These are phyloP conservation scores for Bruguiera parviflora DNA, from an alignment of 345 rosid species.

Conservation along the genomic window DNA sequence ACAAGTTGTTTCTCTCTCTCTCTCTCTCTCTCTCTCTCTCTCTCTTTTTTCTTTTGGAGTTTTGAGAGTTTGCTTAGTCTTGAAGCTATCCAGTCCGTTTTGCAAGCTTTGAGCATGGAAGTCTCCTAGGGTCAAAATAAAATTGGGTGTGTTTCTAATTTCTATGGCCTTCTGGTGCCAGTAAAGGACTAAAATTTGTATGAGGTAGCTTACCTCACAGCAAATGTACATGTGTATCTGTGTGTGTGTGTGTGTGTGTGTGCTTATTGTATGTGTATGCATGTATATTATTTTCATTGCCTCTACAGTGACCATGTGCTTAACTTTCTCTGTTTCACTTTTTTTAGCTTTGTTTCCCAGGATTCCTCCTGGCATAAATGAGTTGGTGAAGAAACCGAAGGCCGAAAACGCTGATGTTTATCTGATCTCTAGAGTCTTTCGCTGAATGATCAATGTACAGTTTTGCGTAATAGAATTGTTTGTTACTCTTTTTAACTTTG, in stretches of 20 bases:
- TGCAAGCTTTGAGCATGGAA: background rate
- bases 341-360: slow-evolving; percentile 26
- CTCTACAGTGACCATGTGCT: background rate
- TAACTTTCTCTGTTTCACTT: background rate
- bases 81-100: background rate
- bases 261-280: too few relatives aligned
- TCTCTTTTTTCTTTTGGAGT: background rate
- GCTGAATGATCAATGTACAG: slow-evolving; percentile 90
- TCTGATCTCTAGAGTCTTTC: slow-evolving; percentile 90
- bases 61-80: background rate
- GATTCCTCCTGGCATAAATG: slow-evolving; percentile 76
- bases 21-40: too few relatives aligned
- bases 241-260: too few relatives aligned
- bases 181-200: background rate
- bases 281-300: background rate
- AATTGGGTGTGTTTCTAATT: background rate
- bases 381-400: slow-evolving; percentile 70
- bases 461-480: slow-evolving; percentile 6
- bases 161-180: background rate
- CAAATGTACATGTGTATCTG: background rate
- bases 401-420: slow-evolving; percentile 54
- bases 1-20: background rate
- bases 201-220: too few relatives aligned
- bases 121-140: too few relatives aligned
- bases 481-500: background rate